Evolutionary conservation across 208 protist genomes (phyloP).

Genomic region (Trypanosoma cruzi): DNA sequence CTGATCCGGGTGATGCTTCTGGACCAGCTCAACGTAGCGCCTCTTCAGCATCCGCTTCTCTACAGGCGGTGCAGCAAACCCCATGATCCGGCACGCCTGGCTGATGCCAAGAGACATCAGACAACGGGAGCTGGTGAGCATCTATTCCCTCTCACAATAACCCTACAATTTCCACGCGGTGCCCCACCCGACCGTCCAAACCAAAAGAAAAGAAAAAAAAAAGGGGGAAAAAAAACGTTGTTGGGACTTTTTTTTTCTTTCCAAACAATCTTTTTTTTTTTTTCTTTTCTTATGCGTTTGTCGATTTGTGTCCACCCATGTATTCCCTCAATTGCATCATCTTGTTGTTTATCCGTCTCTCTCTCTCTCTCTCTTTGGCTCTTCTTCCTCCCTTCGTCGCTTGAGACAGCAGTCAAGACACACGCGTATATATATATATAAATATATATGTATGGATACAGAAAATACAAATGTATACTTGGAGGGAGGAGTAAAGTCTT

Average conservation of each 20-base stretch:
- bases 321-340: no score
- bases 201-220: no score
- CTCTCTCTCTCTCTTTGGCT: no score
- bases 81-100: slow-evolving; percentile 61
- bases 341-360: no score
- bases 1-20: slow-evolving; percentile 78
- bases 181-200: not conserved
- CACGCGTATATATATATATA: not conserved
- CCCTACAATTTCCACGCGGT: not conserved
- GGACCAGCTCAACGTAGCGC: slow-evolving; percentile 68
- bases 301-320: no score
- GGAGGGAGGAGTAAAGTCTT: not conserved
- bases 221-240: no score
- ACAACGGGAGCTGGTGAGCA: slow-evolving; percentile 35
- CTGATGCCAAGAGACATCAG: slow-evolving; percentile 48
- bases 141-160: slow-evolving; percentile 7
- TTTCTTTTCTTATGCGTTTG: no score
- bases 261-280: no score
- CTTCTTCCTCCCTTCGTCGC: no score
- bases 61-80: slow-evolving; percentile 54
- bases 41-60: slow-evolving; percentile 64
- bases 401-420: no score
- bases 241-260: no score
- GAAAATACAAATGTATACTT: no score
- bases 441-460: not conserved